Evolutionary conservation across 116 monocot species (phyloP).

Genomic region (Cymodocea nodosa): DNA sequence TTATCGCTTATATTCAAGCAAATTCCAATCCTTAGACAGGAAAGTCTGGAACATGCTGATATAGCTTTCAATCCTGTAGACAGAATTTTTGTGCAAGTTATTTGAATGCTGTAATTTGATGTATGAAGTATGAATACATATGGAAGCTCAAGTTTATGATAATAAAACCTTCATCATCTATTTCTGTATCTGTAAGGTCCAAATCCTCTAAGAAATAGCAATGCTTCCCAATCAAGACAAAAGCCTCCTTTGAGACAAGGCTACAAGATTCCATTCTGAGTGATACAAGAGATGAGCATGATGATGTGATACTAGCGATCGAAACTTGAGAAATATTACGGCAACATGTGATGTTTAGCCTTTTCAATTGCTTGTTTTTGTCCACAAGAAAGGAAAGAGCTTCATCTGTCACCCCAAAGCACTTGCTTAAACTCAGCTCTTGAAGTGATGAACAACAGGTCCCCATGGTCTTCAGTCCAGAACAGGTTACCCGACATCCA

Average conservation of each 20-base stretch:
- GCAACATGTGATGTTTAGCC: slow-evolving; percentile 79
- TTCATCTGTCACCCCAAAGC: slow-evolving; percentile 66
- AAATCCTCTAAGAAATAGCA: slow-evolving; percentile 60
- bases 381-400: slow-evolving; percentile 34
- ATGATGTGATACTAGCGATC: slow-evolving; percentile 38
- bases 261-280: slow-evolving; percentile 82
- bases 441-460: slow-evolving; percentile 28
- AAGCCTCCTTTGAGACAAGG: slow-evolving; percentile 33
- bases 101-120: not conserved
- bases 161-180: slow-evolving; percentile 60
- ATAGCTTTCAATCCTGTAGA: slow-evolving; percentile 53
- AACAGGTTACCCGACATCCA: slow-evolving; percentile 37
- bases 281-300: slow-evolving; percentile 46
- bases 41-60: slow-evolving; percentile 44
- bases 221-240: slow-evolving; percentile 42
- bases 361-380: slow-evolving; percentile 46
- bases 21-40: slow-evolving; percentile 53
- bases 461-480: slow-evolving; percentile 37
- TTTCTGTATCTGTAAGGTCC: slow-evolving; percentile 72
- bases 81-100: not conserved
- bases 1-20: slow-evolving; percentile 61
- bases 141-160: not conserved
- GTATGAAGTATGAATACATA: not conserved
- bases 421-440: slow-evolving; percentile 73
- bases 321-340: slow-evolving; percentile 48